Base-by-base conservation (phyloP, 2,329 filamentous ascomycete genomes). In the Parastagonospora avenae region DNA sequence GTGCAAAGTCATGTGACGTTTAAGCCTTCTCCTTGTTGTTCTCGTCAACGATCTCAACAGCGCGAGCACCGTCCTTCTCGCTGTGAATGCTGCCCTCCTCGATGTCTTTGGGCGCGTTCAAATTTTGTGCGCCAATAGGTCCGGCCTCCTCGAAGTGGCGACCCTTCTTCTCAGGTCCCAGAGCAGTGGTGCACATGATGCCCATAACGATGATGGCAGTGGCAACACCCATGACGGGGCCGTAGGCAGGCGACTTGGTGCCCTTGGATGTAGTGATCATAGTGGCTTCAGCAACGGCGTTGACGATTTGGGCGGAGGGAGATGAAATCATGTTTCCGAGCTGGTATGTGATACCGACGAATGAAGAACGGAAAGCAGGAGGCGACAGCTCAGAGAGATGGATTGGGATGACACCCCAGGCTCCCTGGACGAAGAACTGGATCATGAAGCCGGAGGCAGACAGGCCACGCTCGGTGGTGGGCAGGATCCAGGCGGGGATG, bases 141-240 rank as follows among this genome's bases (percentile, higher is more conserved):
- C 76, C 75, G 4, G 80, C 82, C 48, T 80, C 76, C 67, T 90
- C 88, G 60, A 93, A 92, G 50, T 82, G 78, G 14, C 87, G 79
- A 1, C 89, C 90, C 39, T 86, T 81, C 75, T 86, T 88, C 81
- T 92, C 90, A 0, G 88, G 89, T 0, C 90, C 90, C 46, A 92
- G 66, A 28, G 87, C 83, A 4, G 85, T 83, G 0, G 88, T 91
- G 16, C 87, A 66, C 9, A 81, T 78, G 54, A 92, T 91, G 1
- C 88, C 89, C 0, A 84, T 39, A 0, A 85, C 87, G 57, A 92
- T 91, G 60, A 92, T 92, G 1, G 86, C 89, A 2, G 89, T 92
- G 3, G 86, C 88, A 48, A 91, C 77, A 10, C 82, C 89, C 89
- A 91, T 92, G 12, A 83, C 83, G 0, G 86, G 88, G 0, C 88